Percentiles rank a stretch among this genome's conserved stretches.
phyloP scores from a whole-genome alignment of 1,284 basidiomycete genomes.

The Peniophora sp. region DNA sequence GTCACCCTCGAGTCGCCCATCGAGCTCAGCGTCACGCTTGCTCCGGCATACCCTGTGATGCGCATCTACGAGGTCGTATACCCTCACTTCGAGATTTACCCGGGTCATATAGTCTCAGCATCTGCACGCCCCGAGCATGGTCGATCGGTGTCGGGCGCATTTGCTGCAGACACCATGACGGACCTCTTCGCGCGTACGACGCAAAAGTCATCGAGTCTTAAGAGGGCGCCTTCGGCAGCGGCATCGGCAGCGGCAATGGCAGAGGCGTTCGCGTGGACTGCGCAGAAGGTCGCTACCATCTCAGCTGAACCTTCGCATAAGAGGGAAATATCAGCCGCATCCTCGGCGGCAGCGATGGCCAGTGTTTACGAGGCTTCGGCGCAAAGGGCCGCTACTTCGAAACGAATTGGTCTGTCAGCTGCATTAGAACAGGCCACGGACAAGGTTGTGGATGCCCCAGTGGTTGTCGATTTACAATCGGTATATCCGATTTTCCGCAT shows the following conservation, averaged over 20 bases:
- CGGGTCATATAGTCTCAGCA: constrained; percentile 2
- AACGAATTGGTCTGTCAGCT: not conserved
- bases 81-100: constrained; percentile 23
- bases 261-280: constrained; percentile 4
- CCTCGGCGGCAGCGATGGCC: too few species aligned
- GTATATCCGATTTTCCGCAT: constrained; percentile 9
- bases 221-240: constrained; percentile 2
- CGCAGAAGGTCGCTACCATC: too few species aligned
- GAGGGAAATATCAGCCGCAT: too few species aligned
- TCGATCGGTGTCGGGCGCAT: too few species aligned
- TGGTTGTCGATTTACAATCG: not conserved
- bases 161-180: too few species aligned
- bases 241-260: not conserved
- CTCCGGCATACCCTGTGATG: not conserved
- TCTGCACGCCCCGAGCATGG: too few species aligned
- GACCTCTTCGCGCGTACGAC: too few species aligned
- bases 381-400: not conserved
- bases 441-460: constrained; percentile 2
- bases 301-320: not conserved
- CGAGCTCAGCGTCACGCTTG: not conserved
- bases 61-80: constrained; percentile 10
- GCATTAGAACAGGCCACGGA: constrained; percentile 4
- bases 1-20: not conserved
- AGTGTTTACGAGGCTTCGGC: too few species aligned
- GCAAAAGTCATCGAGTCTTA: too few species aligned